phyloP scores from a whole-genome alignment of 129 eudicot genomes.

The Heracleum sosnowskyi region DNA sequence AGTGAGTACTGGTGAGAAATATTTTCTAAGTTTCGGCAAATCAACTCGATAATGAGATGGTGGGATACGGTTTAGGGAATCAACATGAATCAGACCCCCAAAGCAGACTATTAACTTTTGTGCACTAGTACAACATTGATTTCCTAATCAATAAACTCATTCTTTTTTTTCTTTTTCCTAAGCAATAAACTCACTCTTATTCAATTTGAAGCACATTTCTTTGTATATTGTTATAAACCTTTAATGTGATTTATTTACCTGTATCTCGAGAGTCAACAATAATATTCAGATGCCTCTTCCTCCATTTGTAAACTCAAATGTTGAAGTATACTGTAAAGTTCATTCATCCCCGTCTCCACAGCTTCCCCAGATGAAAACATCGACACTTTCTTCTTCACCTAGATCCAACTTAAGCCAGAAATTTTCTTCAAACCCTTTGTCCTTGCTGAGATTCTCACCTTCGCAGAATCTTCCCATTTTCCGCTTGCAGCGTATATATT shows the following conservation, averaged over 20 bases:
- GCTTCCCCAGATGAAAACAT: slow-evolving; percentile 41
- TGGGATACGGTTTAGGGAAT: too few relatives aligned
- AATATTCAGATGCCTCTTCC: slow-evolving; percentile 21
- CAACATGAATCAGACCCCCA: too few relatives aligned
- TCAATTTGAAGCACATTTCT: too few relatives aligned
- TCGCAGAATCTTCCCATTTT: slow-evolving; percentile 73
- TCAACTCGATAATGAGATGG: too few relatives aligned
- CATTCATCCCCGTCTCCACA: slow-evolving; percentile 32
- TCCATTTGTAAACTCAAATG: slow-evolving; percentile 43
- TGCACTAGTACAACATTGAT: too few relatives aligned
- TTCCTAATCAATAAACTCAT: too few relatives aligned
- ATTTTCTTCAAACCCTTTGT: slow-evolving; percentile 55
- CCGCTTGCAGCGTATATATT: slow-evolving; percentile 62
- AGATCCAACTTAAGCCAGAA: slow-evolving; percentile 73
- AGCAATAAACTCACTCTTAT: too few relatives aligned
- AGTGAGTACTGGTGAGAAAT: too few relatives aligned
- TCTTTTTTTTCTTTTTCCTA: too few relatives aligned
- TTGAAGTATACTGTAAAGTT: slow-evolving; percentile 23
- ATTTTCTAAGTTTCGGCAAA: too few relatives aligned
- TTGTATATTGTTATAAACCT: too few relatives aligned
- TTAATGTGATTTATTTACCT: background rate
- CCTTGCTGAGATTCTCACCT: slow-evolving; percentile 50
- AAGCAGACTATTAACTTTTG: too few relatives aligned
- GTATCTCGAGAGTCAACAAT: background rate
- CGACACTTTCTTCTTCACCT: slow-evolving; percentile 49